phyloP scores from a whole-genome alignment of 2,329 filamentous ascomycete species.

The Dothiorella sarmentorum region DNA sequence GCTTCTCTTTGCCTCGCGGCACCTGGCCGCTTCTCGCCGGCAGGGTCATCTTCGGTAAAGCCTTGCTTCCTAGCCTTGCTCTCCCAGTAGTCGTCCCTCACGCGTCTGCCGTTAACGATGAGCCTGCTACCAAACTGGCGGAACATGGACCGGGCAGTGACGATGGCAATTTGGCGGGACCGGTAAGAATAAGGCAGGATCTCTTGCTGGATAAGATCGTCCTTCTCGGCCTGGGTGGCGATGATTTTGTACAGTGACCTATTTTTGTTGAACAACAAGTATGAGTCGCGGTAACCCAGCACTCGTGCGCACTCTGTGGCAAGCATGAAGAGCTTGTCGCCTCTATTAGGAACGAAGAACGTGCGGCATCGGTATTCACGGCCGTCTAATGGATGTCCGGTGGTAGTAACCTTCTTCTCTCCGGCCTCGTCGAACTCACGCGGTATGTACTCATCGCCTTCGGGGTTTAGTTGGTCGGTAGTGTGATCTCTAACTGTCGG shows the following conservation, averaged over 20 bases:
- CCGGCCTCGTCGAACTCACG: conserved; percentile 90
- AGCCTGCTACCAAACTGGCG: conserved; percentile 95
- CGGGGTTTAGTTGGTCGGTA: conserved; percentile 85
- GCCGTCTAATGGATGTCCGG: conserved; percentile 75
- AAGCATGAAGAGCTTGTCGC: conserved; percentile 96
- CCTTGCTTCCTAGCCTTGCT: conserved; percentile 95
- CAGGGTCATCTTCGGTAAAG: conserved; percentile 93
- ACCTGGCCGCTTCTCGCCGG: conserved; percentile 92
- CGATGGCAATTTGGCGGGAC: conserved; percentile 97
- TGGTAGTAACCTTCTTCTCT: conserved; percentile 85
- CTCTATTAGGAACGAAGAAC: conserved; percentile 85
- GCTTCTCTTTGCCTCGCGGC: conserved; percentile 85
- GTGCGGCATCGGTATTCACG: conserved; percentile 91
- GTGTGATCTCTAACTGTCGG: conserved; percentile 96
- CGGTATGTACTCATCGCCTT: conserved; percentile 91
- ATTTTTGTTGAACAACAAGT: conserved; percentile 98
- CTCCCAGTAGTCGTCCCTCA: conserved; percentile 98
- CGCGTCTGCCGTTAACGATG: conserved; percentile 82
- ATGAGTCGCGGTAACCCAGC: conserved; percentile 93
- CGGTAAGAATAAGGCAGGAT: conserved; percentile 96
- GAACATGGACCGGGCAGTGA: conserved; percentile 97
- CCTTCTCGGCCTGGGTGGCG: conserved; percentile 91
- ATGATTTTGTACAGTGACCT: conserved; percentile 97
- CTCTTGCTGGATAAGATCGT: conserved; percentile 91
- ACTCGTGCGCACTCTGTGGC: conserved; percentile 96